Conservation (phyloP, 208 protist genomes). For the Crithidia mellificae region DNA sequence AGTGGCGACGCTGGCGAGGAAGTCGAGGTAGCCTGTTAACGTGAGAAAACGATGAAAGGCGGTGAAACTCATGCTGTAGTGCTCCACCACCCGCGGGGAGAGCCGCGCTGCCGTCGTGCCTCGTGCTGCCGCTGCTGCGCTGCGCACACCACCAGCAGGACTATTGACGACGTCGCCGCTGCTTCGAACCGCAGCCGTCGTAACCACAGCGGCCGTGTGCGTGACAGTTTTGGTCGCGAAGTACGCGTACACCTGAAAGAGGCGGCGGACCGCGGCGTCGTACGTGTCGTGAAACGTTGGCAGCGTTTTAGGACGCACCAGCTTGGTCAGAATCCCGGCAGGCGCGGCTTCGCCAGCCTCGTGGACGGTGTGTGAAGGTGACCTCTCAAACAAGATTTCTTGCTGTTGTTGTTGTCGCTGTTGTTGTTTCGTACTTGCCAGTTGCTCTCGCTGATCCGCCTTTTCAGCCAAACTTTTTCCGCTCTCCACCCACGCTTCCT, state of each 20-base stretch:
- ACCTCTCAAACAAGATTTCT: background rate
- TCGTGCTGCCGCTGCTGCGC: background rate
- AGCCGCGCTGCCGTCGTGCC: background rate
- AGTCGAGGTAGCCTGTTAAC: slow-evolving; percentile 31
- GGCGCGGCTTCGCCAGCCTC: slow-evolving; percentile 1
- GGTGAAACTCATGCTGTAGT: slow-evolving; percentile 29
- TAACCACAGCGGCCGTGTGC: background rate
- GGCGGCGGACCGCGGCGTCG: slow-evolving; percentile 31
- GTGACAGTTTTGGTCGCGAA: slow-evolving; percentile 24
- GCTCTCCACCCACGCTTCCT: too few relatives aligned
- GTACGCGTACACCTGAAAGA: slow-evolving; percentile 31
- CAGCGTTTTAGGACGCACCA: background rate
- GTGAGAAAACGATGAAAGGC: slow-evolving; percentile 30
- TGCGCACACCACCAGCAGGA: too few relatives aligned
- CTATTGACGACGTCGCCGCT: too few relatives aligned
- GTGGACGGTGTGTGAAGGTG: slow-evolving; percentile 16
- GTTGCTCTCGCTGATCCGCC: too few relatives aligned
- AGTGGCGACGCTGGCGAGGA: slow-evolving; percentile 13
- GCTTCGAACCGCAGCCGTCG: too few relatives aligned
- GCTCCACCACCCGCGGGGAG: slow-evolving; percentile 5
- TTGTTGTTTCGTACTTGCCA: too few relatives aligned
- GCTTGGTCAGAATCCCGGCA: background rate
- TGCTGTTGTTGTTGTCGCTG: background rate
- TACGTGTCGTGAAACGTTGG: slow-evolving; percentile 24
- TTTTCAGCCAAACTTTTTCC: background rate